phyloP scores from a whole-genome alignment of 768 basidiomycete species.

The Cyclocybe aegerita region DNA sequence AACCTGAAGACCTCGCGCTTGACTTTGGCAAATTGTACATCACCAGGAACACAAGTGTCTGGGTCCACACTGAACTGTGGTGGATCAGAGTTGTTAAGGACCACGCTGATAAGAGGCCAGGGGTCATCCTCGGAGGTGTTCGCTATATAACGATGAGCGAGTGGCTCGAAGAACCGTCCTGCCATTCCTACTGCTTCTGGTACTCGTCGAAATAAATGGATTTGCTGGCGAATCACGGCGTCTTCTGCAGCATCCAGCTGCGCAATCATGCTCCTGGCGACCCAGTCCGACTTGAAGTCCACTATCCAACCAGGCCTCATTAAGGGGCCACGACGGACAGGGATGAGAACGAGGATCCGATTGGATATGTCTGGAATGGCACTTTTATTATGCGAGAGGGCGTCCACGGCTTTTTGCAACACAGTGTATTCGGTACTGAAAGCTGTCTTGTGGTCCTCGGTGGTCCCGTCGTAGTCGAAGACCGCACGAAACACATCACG shows the following conservation, averaged over 20 bases:
- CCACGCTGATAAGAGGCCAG: constrained; percentile 1
- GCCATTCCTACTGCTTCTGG: constrained; percentile 2
- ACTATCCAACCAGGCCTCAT: background rate
- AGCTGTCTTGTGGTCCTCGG: background rate
- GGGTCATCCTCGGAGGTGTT: background rate
- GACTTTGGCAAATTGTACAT: background rate
- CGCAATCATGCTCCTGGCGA: background rate
- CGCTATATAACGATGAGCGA: constrained; percentile 3
- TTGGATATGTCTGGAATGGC: background rate
- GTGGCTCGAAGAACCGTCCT: constrained; percentile 4
- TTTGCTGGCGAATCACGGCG: background rate
- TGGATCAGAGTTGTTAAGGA: background rate
- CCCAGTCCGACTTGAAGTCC: constrained; percentile 9
- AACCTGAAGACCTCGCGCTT: constrained; percentile 4
- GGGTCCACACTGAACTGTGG: background rate
- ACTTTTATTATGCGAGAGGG: background rate
- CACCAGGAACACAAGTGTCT: background rate
- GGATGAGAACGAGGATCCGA: background rate
- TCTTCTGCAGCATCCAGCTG: background rate
- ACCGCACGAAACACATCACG: constrained; percentile 2
- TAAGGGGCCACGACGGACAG: background rate
- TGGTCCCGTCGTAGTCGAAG: background rate
- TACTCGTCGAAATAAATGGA: background rate
- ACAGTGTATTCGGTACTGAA: background rate
- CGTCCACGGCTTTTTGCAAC: background rate